Evolutionary conservation across 192 early-diverging fungal species (phyloP), one percentile per base, ranked within the genome.

Genomic region (Dissophora ornata): DNA sequence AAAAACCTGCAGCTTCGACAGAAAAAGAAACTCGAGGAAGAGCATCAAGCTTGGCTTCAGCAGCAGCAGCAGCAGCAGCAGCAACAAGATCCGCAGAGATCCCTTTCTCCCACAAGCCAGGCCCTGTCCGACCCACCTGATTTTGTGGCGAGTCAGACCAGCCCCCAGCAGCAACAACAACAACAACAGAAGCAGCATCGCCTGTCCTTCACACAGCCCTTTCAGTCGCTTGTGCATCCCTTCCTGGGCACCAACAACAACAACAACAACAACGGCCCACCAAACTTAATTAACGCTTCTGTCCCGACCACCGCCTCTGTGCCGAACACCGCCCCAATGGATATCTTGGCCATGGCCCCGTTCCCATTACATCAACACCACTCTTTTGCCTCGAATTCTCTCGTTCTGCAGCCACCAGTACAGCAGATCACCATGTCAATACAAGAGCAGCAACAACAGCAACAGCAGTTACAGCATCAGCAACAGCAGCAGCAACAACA

Each of bases 321-420:
- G 36, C 52, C 58, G 21, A 67, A 41, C 16, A 67, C 59, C 15
- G 50, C 64, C 15, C 49, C 73, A 16, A 77, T 77, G 73, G 65
- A 77, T 62, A 48, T 77, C 64, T 30, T 67, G 58, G 57, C 71
- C 42, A 60, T 61, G 30, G 45, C 58, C 1, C 64, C 73, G 0
- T 63, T 63, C 40, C 63, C 73, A 15, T 36, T 77, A 26, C 52
- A 62, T n/a, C 53, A 60, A 11, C 58, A 67, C 25, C 34, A 41
- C 18, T 26, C 57, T 19, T 41, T 67, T n/a, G 29, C 63, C 36
- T 52, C 58, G 12, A 67, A 32, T 21, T 6, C 59, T 12, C 22
- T 62, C 12, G 25, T 59, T 3, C 44, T 67, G 16, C 73, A 67
- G 24, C 57, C 67, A 16, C 58, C 73, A 15, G 28, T 67, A 36